Evolutionary conservation across 768 basidiomycete genomes (phyloP).

Genomic region (Mycena maculata): DNA sequence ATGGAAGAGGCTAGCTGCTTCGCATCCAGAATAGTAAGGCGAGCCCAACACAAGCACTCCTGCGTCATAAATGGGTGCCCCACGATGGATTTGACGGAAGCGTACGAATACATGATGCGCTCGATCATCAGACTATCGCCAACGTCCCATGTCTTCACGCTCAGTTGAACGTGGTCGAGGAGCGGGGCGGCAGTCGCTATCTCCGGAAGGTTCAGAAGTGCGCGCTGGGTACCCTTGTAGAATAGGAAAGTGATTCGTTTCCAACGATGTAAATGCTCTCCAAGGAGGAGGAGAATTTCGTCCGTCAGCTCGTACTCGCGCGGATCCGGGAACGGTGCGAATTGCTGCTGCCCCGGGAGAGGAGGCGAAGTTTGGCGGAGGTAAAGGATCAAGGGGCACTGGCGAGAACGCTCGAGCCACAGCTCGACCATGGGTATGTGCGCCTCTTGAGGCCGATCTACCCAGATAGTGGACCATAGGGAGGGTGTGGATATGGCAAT

Average conservation of each 20-base stretch:
- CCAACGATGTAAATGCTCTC: constrained; percentile 28
- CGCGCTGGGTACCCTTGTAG: constrained; percentile 6
- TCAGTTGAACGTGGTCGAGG: constrained; percentile 29
- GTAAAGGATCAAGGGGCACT: constrained; percentile 21
- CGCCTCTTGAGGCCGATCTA: constrained; percentile 26
- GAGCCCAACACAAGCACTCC: constrained; percentile 20
- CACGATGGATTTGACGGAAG: constrained; percentile 25
- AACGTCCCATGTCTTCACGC: constrained; percentile 18
- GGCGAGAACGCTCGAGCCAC: constrained; percentile 27
- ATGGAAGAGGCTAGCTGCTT: constrained; percentile 12
- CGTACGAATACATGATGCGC: constrained; percentile 27
- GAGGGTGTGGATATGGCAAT: constrained; percentile 36
- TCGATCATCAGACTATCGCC: constrained; percentile 1
- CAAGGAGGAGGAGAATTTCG: constrained; percentile 18
- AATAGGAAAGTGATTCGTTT: constrained; percentile 30
- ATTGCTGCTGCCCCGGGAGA: not conserved
- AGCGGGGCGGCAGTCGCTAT: constrained; percentile 16
- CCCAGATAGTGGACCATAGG: constrained; percentile 41
- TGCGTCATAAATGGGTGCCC: constrained; percentile 23
- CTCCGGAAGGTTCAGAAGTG: constrained; percentile 22
- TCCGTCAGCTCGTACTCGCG: constrained; percentile 31
- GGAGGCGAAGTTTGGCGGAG: constrained; percentile 29
- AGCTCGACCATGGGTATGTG: constrained; percentile 31
- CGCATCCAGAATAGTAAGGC: constrained; percentile 27
- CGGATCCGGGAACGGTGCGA: constrained; percentile 1